Percentiles rank a stretch among this genome's conserved stretches.
phyloP scores from a whole-genome alignment of 2,329 filamentous ascomycete genomes.

The Exophiala aquamarina region DNA sequence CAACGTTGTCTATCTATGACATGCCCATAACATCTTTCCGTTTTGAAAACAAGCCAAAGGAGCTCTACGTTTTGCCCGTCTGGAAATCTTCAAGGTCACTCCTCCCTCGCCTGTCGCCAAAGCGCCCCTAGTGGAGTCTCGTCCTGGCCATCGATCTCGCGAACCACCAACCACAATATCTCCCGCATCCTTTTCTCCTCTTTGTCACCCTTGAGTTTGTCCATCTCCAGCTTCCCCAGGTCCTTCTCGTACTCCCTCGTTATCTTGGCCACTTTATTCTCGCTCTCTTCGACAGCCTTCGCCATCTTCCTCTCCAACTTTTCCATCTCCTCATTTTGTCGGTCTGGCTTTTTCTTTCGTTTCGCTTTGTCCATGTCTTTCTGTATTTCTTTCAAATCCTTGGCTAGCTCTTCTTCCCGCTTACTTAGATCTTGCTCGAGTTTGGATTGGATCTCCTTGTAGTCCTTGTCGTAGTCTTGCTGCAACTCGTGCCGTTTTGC shows the following conservation, averaged over 20 bases:
- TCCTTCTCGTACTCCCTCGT: slow-evolving; percentile 9
- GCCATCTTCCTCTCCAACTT: slow-evolving; percentile 3
- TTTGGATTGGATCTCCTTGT: too few species aligned
- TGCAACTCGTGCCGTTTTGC: slow-evolving; percentile 6
- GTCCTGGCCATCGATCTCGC: background rate
- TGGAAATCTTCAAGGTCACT: too few species aligned
- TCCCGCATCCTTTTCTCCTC: slow-evolving; percentile 13
- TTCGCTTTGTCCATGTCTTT: slow-evolving; percentile 6
- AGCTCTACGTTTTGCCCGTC: too few species aligned
- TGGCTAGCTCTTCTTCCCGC: background rate
- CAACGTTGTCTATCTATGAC: too few species aligned
- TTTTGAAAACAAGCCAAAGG: too few species aligned
- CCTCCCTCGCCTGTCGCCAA: too few species aligned
- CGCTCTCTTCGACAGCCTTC: slow-evolving; percentile 2
- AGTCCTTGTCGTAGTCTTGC: background rate
- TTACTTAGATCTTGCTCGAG: slow-evolving; percentile 3
- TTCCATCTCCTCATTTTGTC: background rate
- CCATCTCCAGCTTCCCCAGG: slow-evolving; percentile 2
- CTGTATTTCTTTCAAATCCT: slow-evolving; percentile 5
- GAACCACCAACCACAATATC: slow-evolving; percentile 11
- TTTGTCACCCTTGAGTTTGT: slow-evolving; percentile 5
- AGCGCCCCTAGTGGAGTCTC: too few species aligned
- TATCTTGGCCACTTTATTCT: slow-evolving; percentile 1
- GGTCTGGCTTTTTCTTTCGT: background rate
- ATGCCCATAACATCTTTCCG: too few species aligned